These are phyloP conservation scores for Backusella tarrabulga DNA, from an alignment of 192 early-diverging fungal species.

Conservation along the genomic window DNA sequence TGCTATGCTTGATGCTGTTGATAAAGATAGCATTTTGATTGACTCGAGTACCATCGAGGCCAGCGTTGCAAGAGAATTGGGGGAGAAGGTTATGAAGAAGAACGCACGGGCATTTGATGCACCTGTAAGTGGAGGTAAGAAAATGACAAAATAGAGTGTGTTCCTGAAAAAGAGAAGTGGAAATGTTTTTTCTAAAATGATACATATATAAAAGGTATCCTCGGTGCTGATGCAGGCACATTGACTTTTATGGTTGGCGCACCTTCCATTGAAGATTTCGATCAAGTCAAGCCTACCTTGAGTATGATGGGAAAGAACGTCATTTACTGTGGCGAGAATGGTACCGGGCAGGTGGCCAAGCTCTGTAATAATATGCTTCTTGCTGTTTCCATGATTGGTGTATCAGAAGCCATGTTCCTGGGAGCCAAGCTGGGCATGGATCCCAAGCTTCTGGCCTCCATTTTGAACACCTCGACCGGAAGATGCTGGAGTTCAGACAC, in stretches of 20 bases:
- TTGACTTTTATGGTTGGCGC: constrained; percentile 97
- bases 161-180: background rate
- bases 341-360: constrained; percentile 90
- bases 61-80: constrained; percentile 69
- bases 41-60: constrained; percentile 96
- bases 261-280: constrained; percentile 53
- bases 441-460: constrained; percentile 75
- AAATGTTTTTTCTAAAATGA: background rate
- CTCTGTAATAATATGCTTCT: constrained; percentile 98
- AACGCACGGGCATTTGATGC: constrained; percentile 80
- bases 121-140: constrained; percentile 88
- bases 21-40: constrained; percentile 59
- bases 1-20: constrained; percentile 20
- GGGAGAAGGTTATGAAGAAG: constrained; percentile 55
- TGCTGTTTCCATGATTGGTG: constrained; percentile 92
- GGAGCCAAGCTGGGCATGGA: constrained; percentile 88
- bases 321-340: constrained; percentile 78
- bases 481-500: constrained; percentile 93
- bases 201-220: constrained; percentile 51
- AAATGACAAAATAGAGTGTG: background rate
- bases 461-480: constrained; percentile 89
- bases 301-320: constrained; percentile 88
- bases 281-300: constrained; percentile 59
- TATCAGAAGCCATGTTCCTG: constrained; percentile 90
- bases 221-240: constrained; percentile 85